Conservation (phyloP, 345 rosid genomes). For the Populus pruinosa region DNA sequence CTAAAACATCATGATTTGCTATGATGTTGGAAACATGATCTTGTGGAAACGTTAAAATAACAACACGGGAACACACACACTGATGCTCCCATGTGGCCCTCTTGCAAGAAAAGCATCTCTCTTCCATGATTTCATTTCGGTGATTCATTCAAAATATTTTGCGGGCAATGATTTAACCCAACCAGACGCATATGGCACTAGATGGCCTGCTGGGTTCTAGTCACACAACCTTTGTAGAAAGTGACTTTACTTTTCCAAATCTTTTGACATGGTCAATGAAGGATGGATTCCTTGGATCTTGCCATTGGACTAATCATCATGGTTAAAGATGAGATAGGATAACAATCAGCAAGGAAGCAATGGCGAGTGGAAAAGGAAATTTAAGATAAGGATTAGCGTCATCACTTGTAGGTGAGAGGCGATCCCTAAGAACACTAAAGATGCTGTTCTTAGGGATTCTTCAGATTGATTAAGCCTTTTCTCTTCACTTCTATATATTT, state of each 20-base stretch:
- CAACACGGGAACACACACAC: conserved; percentile 1
- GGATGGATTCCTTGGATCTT: not conserved
- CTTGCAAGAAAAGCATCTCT: conserved; percentile 11
- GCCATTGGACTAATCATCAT: not conserved
- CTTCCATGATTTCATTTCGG: not conserved
- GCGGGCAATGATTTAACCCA: conserved; percentile 9
- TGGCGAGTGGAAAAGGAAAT: not conserved
- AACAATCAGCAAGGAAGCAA: not conserved
- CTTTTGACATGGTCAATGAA: conserved; percentile 8
- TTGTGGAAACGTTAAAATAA: conserved; percentile 2
- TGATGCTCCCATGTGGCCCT: conserved; percentile 19
- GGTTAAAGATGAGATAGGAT: not conserved
- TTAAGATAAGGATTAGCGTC: not conserved
- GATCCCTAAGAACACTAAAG: too few relatives aligned
- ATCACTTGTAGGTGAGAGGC: too few relatives aligned
- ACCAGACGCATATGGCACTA: not conserved
- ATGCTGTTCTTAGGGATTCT: conserved; percentile 19
- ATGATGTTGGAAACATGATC: conserved; percentile 25
- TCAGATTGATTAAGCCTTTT: conserved; percentile 18
- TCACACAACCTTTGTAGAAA: conserved; percentile 13
- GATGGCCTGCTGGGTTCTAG: not conserved
- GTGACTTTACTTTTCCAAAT: conserved; percentile 10
- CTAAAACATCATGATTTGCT: conserved; percentile 17
- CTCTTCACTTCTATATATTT: not conserved
- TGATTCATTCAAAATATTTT: not conserved